Evolutionary conservation across 2,329 filamentous ascomycete species (phyloP), one percentile per base, ranked within the genome.

Genomic region (Herpotrichia juniperi): DNA sequence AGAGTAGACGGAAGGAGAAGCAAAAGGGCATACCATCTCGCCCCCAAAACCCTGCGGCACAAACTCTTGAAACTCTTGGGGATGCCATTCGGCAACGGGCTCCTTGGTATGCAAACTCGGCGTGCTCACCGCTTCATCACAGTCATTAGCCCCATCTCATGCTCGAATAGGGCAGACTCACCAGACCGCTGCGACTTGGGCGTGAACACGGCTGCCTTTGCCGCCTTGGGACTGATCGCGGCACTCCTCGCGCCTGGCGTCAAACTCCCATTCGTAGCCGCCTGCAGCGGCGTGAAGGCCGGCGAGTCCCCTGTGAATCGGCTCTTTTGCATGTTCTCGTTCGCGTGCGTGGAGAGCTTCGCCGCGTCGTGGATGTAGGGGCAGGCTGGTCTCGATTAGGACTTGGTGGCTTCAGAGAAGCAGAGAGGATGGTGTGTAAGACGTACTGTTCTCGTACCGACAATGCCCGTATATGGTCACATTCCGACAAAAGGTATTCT

Each of bases 241-340:
- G 87, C 83, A 65, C 89, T 89, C 74, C 91, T 91, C 21, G 77
- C 68, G 1, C 77, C 75, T 21, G 76, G 74, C 37, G 81, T 74
- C 46, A 71, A 71, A 46, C 66, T 56, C 17, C 76, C 79, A 64
- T 79, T 79, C 24, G 76, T 74, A 52, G 75, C 77, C 11, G 80
- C 71, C 51, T 79, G 76, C 35, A 84, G 77, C 31, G 93, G 93
- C 0, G 91, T 97, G 73, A 99, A 99, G 42, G 93, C 91, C 11
- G 94, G 93, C 8, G 94, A 97, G 67, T 97, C 94, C 68, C 96
- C 94, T 74, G 96, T 99, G 61, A 99, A 82, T 24, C 88, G 81
- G n/a, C 37, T 24, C 74, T 92, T 94, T 75, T 91, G 91, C 28
- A 63, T 60, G 53, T 72, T 76, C 50, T 86, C 83, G 67, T 75